A percentile compares a stretch with the other conserved stretches of the same genome.
Conservation (phyloP, 495 filamentous ascomycete species). For the Neurospora africana region DNA sequence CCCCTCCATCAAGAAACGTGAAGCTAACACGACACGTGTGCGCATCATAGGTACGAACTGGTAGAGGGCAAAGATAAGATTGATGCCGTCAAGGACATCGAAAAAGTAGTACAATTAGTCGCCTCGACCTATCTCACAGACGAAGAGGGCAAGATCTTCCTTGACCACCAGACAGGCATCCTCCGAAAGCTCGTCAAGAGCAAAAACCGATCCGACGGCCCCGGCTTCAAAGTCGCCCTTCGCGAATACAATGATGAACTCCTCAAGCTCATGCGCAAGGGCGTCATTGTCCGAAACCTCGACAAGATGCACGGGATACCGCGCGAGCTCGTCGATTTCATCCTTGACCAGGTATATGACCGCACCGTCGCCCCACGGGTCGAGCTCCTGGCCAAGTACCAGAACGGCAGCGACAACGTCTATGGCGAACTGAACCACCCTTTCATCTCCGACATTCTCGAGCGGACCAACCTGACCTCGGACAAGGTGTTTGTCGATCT, state of each 20-base stretch:
- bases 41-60: constrained; percentile 56
- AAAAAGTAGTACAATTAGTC: constrained; percentile 64
- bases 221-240: constrained; percentile 58
- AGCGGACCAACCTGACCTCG: constrained; percentile 64
- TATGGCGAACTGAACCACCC: constrained; percentile 86
- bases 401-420: constrained; percentile 80
- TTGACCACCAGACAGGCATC: constrained; percentile 62
- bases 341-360: constrained; percentile 79
- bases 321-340: constrained; percentile 62
- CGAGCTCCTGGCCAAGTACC: constrained; percentile 67
- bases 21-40: constrained; percentile 12
- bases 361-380: constrained; percentile 86
- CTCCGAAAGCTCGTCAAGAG: constrained; percentile 58
- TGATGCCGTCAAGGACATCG: constrained; percentile 74
- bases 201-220: constrained; percentile 50
- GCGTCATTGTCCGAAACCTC: constrained; percentile 59
- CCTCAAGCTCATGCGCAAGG: constrained; percentile 45
- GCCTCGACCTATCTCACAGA: constrained; percentile 62
- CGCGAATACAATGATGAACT: constrained; percentile 66
- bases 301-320: constrained; percentile 52
- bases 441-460: constrained; percentile 71
- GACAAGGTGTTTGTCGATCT: constrained; percentile 85
- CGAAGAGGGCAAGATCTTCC: constrained; percentile 51
- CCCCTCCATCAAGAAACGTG: not conserved
- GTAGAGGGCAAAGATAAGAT: constrained; percentile 74